These are phyloP conservation scores for Micractinium conductrix DNA, from an alignment of 139 green algal genomes.

Conservation along the genomic window DNA sequence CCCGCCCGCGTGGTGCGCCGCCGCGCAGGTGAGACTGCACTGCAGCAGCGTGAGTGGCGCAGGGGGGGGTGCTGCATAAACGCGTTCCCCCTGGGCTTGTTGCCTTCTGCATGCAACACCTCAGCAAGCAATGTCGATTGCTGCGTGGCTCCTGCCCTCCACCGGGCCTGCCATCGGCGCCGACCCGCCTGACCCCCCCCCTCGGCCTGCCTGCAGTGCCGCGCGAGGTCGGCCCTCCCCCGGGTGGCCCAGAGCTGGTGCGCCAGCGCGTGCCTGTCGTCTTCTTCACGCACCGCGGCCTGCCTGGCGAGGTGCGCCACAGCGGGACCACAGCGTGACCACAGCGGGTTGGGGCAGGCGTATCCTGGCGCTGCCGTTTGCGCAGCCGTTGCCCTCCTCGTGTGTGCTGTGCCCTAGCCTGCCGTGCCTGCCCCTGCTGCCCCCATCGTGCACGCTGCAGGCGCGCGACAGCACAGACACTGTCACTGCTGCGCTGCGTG, in stretches of 20 bases:
- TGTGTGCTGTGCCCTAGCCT: too few species aligned
- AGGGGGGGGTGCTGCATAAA: background rate
- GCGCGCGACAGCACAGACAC: constrained; percentile 21
- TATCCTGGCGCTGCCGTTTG: too few species aligned
- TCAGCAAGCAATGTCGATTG: too few species aligned
- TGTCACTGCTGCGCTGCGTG: constrained; percentile 13
- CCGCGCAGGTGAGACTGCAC: constrained; percentile 48
- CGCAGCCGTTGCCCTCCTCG: too few species aligned
- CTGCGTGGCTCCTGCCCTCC: background rate
- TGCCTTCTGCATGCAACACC: too few species aligned
- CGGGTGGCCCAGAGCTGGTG: constrained; percentile 62
- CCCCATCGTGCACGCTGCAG: too few species aligned
- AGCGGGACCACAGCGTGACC: too few species aligned
- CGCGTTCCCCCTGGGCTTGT: too few species aligned
- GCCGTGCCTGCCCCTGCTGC: too few species aligned
- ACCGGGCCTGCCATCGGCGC: background rate
- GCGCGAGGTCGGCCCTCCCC: constrained; percentile 77
- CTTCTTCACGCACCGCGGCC: constrained; percentile 87
- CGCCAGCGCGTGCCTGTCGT: constrained; percentile 82
- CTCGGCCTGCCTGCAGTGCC: constrained; percentile 60
- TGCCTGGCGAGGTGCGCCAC: constrained; percentile 77
- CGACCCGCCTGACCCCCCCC: background rate
- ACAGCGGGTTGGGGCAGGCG: too few species aligned
- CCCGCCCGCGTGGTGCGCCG: constrained; percentile 82
- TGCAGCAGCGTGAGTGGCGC: background rate